A percentile compares a stretch with the other conserved stretches of the same genome.
phyloP scores from a whole-genome alignment of 768 basidiomycete species.

The Lyophyllum atratum region DNA sequence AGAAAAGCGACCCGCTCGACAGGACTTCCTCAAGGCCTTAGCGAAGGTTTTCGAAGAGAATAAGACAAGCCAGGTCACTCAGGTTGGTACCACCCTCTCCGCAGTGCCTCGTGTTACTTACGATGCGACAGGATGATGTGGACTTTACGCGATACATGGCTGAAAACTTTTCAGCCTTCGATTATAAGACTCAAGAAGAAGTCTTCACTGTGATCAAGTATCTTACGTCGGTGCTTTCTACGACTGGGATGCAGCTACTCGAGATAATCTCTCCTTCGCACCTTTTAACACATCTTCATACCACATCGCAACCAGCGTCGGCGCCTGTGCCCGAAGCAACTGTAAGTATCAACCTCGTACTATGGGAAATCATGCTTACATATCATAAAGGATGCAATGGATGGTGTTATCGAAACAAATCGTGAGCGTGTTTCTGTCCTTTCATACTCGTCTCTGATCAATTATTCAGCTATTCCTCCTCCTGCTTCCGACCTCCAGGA shows the following conservation, averaged over 20 bases:
- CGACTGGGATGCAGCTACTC: conserved; percentile 79
- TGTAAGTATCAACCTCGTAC: conserved; percentile 1
- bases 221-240: conserved; percentile 75
- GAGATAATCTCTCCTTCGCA: conserved; percentile 74
- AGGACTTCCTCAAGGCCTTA: conserved; percentile 86
- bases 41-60: conserved; percentile 82
- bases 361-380: neutral
- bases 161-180: conserved; percentile 89
- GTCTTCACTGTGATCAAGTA: conserved; percentile 81
- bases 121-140: conserved; percentile 64
- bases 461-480: conserved; percentile 2
- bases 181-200: conserved; percentile 96
- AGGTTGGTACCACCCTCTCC: conserved; percentile 39
- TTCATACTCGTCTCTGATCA: neutral
- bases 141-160: conserved; percentile 91
- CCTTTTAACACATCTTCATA: conserved; percentile 62
- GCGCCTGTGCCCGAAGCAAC: conserved; percentile 11
- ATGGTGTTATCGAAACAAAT: conserved; percentile 11
- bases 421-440: conserved; percentile 1
- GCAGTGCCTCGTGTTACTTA: neutral
- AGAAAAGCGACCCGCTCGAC: conserved; percentile 84
- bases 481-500: conserved; percentile 13
- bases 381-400: conserved; percentile 20
- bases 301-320: conserved; percentile 18
- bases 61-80: conserved; percentile 48